Evolutionary conservation across 2,329 filamentous ascomycete genomes (phyloP).

Genomic region (Pezicula rhizophila): DNA sequence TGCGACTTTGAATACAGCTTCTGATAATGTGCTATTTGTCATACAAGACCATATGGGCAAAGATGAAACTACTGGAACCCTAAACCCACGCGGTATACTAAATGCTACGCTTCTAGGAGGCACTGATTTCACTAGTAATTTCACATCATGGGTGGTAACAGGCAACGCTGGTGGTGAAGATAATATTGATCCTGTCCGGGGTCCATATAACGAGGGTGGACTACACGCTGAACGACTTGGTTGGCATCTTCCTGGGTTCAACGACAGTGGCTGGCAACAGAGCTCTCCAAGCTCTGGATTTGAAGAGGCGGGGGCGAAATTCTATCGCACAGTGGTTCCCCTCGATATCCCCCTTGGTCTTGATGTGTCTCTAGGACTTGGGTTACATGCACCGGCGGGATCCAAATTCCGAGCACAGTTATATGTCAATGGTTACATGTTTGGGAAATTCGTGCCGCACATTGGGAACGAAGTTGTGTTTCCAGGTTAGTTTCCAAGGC

Average conservation of each 20-base stretch:
- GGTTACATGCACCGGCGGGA: conserved; percentile 38
- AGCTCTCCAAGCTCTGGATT: conserved; percentile 28
- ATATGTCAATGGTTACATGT: conserved; percentile 62
- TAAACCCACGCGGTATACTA: conserved; percentile 45
- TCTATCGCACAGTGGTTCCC: conserved; percentile 47
- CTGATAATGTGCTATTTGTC: conserved; percentile 44
- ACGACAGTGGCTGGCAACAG: conserved; percentile 38
- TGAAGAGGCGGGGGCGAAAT: conserved; percentile 45
- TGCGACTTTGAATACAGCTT: conserved; percentile 34
- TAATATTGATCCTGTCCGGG: conserved; percentile 49
- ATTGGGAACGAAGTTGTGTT: conserved; percentile 56
- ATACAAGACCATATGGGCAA: conserved; percentile 56
- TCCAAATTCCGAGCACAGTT: conserved; percentile 45
- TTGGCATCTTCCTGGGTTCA: conserved; percentile 51
- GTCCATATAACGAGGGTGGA: conserved; percentile 51
- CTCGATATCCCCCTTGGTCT: conserved; percentile 44
- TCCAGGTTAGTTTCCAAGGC: conserved; percentile 29
- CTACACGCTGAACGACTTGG: conserved; percentile 52
- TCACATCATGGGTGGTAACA: conserved; percentile 46
- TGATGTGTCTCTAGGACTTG: conserved; percentile 52
- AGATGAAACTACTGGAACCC: conserved; percentile 43
- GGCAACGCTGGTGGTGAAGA: conserved; percentile 48
- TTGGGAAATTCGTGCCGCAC: conserved; percentile 52
- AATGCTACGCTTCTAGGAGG: conserved; percentile 42
- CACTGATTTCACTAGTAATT: background rate